Evolutionary conservation across 1,284 basidiomycete genomes (phyloP).

Genomic region (Exobasidium rhododendri): DNA sequence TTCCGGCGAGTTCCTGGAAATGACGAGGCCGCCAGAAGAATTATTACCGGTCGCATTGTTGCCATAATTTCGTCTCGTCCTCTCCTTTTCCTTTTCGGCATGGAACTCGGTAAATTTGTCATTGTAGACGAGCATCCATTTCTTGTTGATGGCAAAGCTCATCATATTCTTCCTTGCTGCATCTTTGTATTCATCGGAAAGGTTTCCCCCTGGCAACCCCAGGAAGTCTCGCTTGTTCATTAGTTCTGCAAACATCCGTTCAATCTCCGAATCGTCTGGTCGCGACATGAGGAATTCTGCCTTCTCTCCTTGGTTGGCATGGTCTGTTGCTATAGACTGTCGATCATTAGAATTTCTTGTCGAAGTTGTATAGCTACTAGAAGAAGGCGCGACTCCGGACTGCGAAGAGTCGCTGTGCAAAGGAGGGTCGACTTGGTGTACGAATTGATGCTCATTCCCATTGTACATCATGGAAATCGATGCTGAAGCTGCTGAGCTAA

Average conservation of each 20-base stretch:
- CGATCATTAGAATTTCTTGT: background rate
- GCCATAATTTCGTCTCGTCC: slow-evolving; percentile 52
- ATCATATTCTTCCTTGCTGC: slow-evolving; percentile 47
- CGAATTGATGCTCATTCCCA: background rate
- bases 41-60: slow-evolving; percentile 61
- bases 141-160: slow-evolving; percentile 64
- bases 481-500: background rate
- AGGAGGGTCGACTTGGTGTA: background rate
- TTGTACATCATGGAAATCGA: background rate
- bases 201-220: slow-evolving; percentile 40
- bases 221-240: slow-evolving; percentile 53
- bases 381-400: background rate
- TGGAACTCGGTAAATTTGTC: slow-evolving; percentile 78
- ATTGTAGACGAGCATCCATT: slow-evolving; percentile 86
- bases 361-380: background rate
- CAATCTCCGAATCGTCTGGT: slow-evolving; percentile 44
- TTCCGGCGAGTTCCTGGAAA: slow-evolving; percentile 55
- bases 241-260: slow-evolving; percentile 52
- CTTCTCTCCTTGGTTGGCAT: background rate
- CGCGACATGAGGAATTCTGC: slow-evolving; percentile 39
- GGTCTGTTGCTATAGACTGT: background rate
- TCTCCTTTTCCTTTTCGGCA: slow-evolving; percentile 53
- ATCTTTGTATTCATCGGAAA: slow-evolving; percentile 42
- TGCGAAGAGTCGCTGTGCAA: background rate
- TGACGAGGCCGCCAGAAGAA: slow-evolving; percentile 59